These are phyloP conservation scores for Wallemia ichthyophaga DNA, from an alignment of 1,284 basidiomycete species.

Conservation along the genomic window DNA sequence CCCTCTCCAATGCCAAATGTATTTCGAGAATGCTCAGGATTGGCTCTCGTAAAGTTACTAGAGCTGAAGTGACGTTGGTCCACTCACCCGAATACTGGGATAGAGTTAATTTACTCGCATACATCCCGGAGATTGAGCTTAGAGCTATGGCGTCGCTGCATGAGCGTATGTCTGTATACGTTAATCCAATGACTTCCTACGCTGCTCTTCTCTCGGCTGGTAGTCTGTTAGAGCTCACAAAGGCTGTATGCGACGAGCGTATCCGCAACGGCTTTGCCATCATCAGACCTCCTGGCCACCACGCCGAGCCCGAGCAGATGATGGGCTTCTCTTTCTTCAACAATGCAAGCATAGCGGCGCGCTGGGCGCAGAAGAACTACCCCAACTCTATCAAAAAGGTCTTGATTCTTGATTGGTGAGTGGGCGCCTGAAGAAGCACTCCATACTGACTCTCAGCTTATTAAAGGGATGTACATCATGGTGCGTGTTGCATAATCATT, in stretches of 20 bases:
- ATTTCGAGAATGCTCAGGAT: background rate
- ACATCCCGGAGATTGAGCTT: conserved; percentile 38
- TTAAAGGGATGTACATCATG: conserved; percentile 99
- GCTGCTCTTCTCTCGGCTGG: conserved; percentile 72
- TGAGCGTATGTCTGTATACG: conserved; percentile 67
- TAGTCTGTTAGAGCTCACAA: conserved; percentile 67
- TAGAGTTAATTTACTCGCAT: conserved; percentile 18
- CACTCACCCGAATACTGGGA: background rate
- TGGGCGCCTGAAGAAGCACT: too few species aligned
- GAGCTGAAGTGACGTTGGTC: background rate
- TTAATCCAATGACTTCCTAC: conserved; percentile 53
- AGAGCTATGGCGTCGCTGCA: conserved; percentile 45
- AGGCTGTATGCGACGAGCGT: conserved; percentile 52
- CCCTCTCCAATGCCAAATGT: background rate
- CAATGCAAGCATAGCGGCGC: conserved; percentile 77
- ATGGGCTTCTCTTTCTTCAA: conserved; percentile 99
- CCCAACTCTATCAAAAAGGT: conserved; percentile 23
- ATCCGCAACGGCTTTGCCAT: conserved; percentile 77
- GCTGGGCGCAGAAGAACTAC: conserved; percentile 27
- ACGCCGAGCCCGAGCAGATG: conserved; percentile 86
- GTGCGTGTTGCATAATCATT: conserved; percentile 17
- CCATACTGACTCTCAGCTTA: too few species aligned
- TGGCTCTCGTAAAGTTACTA: background rate
- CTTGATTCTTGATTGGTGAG: conserved; percentile 80
- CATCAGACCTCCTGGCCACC: conserved; percentile 87